Base-by-base conservation (phyloP, 208 protist genomes). In the Blastocrithidia nonstop region DNA sequence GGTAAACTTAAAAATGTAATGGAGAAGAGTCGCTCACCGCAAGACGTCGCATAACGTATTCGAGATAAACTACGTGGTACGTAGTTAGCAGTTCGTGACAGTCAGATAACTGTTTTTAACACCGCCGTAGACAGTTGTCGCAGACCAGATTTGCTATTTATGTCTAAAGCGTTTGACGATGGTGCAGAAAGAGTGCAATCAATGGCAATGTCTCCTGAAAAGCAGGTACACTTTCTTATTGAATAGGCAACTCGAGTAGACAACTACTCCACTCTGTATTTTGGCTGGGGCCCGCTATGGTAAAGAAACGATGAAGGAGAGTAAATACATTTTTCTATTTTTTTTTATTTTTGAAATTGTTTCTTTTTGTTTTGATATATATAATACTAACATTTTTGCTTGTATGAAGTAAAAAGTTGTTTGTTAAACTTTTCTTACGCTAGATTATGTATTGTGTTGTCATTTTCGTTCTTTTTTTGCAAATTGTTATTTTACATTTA, bases 1-100 rank as follows among this genome's bases (percentile, higher is more conserved):
- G 79, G 79, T n/a, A 88, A 98, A 94, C 97, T 82, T 98, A 97
- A 98, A 68, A 98, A 65, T 69, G 98, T 65, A 60, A 94, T 82
- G 71, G 70, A 88, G 66, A 84, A 79, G 72, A 74, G 74, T 36
- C 77, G 79, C 37, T 80, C 66, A 1, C 79, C 79, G 43, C 84
- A 89, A 57, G 71, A 88, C 44, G 87, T 99, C 21, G 95, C 96
- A 13, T 77, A 96, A 39, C 87, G 98, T 36, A 96, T 99, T 35
- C 71, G 90, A 36, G 83, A 93, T 49, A 99, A 99, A 73, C 85
- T 99, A n/a, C 93, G 84, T 20, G 98, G 98, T 19, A 85, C 70
- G 44, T 97, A 99, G 65, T 97, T 99, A 61, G 80, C 85, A 23
- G 69, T 93, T 11, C 51, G 54, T 11, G 47, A 65, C 43, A 54